Percentiles rank a stretch among this genome's conserved stretches.
Conservation (phyloP, 106 monocot species). For the Acanthochlamys bracteata region DNA sequence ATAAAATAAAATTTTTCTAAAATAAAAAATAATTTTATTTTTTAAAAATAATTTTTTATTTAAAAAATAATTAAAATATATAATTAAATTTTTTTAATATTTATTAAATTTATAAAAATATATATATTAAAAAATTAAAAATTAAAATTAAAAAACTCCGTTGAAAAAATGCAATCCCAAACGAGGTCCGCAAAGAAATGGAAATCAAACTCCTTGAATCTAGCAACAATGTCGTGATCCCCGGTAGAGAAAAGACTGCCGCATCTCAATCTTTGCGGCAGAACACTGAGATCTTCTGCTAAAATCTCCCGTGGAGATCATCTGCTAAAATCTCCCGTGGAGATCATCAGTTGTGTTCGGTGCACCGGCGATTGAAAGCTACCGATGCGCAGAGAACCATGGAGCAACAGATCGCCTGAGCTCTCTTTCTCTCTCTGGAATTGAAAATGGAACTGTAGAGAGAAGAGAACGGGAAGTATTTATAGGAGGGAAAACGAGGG, state of each 20-base stretch:
- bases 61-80: too few relatives aligned
- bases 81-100: too few relatives aligned
- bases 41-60: too few relatives aligned
- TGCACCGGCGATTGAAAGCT: neutral
- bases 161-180: too few relatives aligned
- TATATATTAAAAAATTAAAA: too few relatives aligned
- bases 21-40: too few relatives aligned
- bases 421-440: too few relatives aligned
- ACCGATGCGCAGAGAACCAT: slow-evolving; percentile 16
- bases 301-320: neutral
- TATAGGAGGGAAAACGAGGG: slow-evolving; percentile 29
- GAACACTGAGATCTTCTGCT: slow-evolving; percentile 14
- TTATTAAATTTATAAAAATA: too few relatives aligned
- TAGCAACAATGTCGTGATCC: slow-evolving; percentile 38
- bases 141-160: too few relatives aligned
- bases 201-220: slow-evolving; percentile 67
- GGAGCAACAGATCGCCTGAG: neutral
- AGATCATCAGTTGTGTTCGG: too few relatives aligned
- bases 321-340: neutral
- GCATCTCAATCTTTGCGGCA: slow-evolving; percentile 1
- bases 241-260: neutral
- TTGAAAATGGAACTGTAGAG: neutral
- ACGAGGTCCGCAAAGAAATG: slow-evolving; percentile 97
- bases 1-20: too few relatives aligned
- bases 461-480: neutral